Conservation (phyloP, 2,329 filamentous ascomycete species). For the Anthostomella pinea region DNA sequence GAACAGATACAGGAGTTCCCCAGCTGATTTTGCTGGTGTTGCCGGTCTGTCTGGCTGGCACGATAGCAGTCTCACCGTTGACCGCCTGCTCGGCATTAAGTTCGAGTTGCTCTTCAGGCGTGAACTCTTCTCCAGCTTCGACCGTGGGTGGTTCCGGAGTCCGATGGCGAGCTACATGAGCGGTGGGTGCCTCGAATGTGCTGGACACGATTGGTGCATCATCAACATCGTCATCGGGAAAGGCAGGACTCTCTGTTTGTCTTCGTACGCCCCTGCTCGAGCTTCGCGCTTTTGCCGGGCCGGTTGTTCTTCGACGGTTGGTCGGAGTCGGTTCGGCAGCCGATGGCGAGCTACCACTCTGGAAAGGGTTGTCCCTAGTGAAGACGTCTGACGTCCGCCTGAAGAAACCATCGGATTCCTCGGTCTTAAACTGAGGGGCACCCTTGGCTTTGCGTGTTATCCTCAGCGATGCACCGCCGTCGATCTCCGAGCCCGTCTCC, state of each 20-base stretch:
- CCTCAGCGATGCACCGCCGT: constrained; percentile 28
- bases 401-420: constrained; percentile 48
- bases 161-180: constrained; percentile 34
- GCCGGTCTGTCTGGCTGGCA: constrained; percentile 36
- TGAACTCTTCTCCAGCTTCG: constrained; percentile 87
- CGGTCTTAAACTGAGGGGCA: constrained; percentile 52
- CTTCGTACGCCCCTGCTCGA: constrained; percentile 44
- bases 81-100: constrained; percentile 66
- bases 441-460: constrained; percentile 36
- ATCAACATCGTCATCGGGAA: constrained; percentile 51
- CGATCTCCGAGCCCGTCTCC: constrained; percentile 45
- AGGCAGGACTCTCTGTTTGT: constrained; percentile 41
- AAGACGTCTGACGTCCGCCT: constrained; percentile 58
- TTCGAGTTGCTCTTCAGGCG: constrained; percentile 82
- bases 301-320: constrained; percentile 49
- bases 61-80: constrained; percentile 46
- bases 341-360: constrained; percentile 70
- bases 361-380: constrained; percentile 88
- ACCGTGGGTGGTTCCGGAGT: constrained; percentile 39
- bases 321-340: constrained; percentile 46
- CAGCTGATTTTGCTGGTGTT: constrained; percentile 43
- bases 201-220: constrained; percentile 56
- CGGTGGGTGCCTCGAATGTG: constrained; percentile 56
- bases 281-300: constrained; percentile 36
- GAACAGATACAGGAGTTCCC: constrained; percentile 65